Base-by-base conservation (phyloP, 2,329 filamentous ascomycete species). In the Pyricularia grisea region DNA sequence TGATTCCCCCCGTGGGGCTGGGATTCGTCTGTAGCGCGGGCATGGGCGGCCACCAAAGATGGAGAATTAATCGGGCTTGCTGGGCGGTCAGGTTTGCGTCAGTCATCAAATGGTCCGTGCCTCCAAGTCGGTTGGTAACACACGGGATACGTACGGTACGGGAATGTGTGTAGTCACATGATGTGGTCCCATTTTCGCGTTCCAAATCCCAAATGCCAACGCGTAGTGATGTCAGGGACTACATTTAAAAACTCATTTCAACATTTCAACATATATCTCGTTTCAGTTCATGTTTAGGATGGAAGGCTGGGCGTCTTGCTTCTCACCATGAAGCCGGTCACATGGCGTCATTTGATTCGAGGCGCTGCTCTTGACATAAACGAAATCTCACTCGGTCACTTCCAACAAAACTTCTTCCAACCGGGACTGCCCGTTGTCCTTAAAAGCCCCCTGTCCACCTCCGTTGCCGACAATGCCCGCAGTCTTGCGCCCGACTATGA, bases 1-100 rank as follows among this genome's bases (percentile, higher is more conserved):
- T 27, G 60, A 63, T 63, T 63, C 60, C 60, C 60, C 60, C 60
- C 60, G 60, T 63, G 60, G 60, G 60, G 60, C 60, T 63, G 60
- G 25, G 27, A 63, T 63, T 27, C n/a, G 25, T 61, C 58, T 28
- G 58, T 63, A 63, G 60, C 60, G 27, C 60, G 20, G 20, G 25
- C 60, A 14, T 28, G 14, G 25, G 7, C 27, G 28, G 14, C 14
- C 33, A 17, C 23, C 23, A 27, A 27, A 17, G 25, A 28, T 63
- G 60, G 60, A 28, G 25, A 63, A 63, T 63, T 20, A 28, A 28
- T 27, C 14, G 60, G 60, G 60, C 60, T 63, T 23, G 14, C 27
- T 28, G 42, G 42, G 42, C 42, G 42, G 42, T 55, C 42, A 55
- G 42, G 42, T 55, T 11, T 36, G 42, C 42, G 42, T 3, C 17